A percentile compares a stretch with the other conserved stretches of the same genome.
Conservation (phyloP, 495 filamentous ascomycete genomes). For the Neohortaea acidophila region DNA sequence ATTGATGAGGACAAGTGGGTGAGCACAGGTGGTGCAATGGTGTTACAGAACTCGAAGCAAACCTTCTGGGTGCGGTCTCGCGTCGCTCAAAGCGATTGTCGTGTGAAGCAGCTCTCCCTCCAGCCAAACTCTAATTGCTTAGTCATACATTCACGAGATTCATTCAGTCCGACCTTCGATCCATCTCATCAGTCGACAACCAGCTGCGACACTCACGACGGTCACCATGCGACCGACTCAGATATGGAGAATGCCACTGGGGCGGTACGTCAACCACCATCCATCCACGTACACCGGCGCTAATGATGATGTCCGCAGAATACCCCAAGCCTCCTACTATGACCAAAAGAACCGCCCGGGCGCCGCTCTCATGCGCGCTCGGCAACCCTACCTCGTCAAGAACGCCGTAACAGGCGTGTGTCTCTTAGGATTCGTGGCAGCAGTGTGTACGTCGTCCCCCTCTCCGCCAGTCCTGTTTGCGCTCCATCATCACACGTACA, state of each 20-base stretch:
- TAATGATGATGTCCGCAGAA: constrained; percentile 28
- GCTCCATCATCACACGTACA: no score
- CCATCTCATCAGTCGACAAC: no score
- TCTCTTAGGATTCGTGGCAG: constrained; percentile 52
- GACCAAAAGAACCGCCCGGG: constrained; percentile 66
- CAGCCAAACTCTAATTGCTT: no score
- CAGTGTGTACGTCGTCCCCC: constrained; percentile 54
- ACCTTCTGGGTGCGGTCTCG: no score
- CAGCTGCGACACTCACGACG: no score
- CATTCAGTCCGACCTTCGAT: no score
- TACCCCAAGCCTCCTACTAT: constrained; percentile 74
- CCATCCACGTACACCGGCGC: background rate
- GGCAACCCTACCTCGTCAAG: constrained; percentile 80
- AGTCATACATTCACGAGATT: no score
- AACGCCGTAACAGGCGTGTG: constrained; percentile 62
- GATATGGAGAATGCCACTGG: constrained; percentile 5
- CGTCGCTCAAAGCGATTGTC: no score
- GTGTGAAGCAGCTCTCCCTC: no score
- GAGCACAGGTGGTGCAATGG: no score
- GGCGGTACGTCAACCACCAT: constrained; percentile 4
- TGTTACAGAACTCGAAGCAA: no score
- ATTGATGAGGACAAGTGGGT: no score
- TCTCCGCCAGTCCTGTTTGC: background rate
- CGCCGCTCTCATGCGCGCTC: constrained; percentile 73
- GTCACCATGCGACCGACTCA: constrained; percentile 1